Evolutionary conservation across 2,329 filamentous ascomycete species (phyloP).

Genomic region (Talaromyces sp.): DNA sequence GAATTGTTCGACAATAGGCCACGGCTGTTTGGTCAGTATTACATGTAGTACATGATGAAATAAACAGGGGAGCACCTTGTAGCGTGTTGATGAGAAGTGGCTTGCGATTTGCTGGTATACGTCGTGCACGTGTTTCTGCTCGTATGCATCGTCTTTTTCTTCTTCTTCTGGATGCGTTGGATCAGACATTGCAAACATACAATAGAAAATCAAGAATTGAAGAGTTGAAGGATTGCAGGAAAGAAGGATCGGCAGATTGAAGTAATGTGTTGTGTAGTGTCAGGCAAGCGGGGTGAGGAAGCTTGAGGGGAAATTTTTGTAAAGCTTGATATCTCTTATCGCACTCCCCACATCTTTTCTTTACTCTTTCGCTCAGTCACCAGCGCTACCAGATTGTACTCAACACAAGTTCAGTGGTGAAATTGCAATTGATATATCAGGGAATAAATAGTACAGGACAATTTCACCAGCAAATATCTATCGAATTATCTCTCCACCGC

Average conservation of each 20-base stretch:
- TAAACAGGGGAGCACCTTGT: slow-evolving; percentile 50
- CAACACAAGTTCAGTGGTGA: too few species aligned
- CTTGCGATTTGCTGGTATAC: slow-evolving; percentile 65
- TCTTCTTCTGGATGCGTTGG: neutral
- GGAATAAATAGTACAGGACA: neutral
- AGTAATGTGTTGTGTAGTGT: neutral
- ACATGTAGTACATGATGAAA: neutral
- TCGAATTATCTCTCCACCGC: neutral
- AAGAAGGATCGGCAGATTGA: neutral
- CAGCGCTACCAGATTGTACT: too few species aligned
- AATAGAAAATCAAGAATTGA: neutral
- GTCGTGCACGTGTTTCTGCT: slow-evolving; percentile 79
- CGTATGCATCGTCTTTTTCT: slow-evolving; percentile 51
- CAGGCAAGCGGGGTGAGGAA: neutral
- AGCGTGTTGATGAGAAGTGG: slow-evolving; percentile 50
- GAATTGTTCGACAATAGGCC: slow-evolving; percentile 84
- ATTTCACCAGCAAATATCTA: neutral
- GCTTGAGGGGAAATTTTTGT: neutral
- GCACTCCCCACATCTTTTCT: neutral
- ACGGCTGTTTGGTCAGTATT: slow-evolving; percentile 53
- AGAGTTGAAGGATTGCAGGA: neutral
- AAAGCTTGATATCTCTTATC: neutral
- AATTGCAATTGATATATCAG: neutral
- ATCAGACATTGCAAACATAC: neutral
- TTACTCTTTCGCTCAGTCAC: neutral